phyloP scores from a whole-genome alignment of 2,329 filamentous ascomycete genomes.

The Pseudonectria foliicola region DNA sequence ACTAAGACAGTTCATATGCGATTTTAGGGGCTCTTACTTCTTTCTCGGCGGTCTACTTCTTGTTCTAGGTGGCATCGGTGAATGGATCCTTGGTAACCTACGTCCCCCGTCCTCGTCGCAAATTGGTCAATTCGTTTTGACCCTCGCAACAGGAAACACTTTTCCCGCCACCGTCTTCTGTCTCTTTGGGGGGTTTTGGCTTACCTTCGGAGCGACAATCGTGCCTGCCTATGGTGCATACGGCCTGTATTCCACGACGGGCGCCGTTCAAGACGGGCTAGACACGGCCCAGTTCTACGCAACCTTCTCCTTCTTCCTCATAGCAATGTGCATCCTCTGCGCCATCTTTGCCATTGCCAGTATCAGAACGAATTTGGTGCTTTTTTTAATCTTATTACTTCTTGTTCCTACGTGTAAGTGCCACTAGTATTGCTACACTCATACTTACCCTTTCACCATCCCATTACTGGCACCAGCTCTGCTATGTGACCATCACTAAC shows the following conservation, averaged over 20 bases:
- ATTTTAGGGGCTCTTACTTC: constrained; percentile 28
- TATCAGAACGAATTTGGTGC: constrained; percentile 58
- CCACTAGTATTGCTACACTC: too few relatives aligned
- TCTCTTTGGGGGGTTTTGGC: constrained; percentile 42
- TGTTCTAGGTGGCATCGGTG: constrained; percentile 39
- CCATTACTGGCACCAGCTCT: too few relatives aligned
- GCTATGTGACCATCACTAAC: too few relatives aligned
- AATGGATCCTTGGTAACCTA: constrained; percentile 38
- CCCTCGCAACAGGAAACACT: constrained; percentile 33
- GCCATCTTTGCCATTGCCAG: constrained; percentile 56
- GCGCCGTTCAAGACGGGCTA: constrained; percentile 29
- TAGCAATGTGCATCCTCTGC: constrained; percentile 55
- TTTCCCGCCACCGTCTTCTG: constrained; percentile 47
- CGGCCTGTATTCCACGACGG: constrained; percentile 27
- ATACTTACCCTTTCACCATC: too few relatives aligned
- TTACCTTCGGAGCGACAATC: constrained; percentile 42
- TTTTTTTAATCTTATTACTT: constrained; percentile 53
- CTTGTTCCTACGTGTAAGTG: constrained; percentile 36
- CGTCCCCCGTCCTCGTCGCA: not conserved
- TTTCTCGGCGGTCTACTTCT: constrained; percentile 40
- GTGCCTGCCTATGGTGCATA: constrained; percentile 40
- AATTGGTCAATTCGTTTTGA: not conserved
- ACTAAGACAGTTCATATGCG: not conserved
- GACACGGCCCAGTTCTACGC: constrained; percentile 38
- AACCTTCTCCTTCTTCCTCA: constrained; percentile 49